These are phyloP conservation scores for Friedmanniomyces simplex DNA, from an alignment of 495 filamentous ascomycete species.

Conservation along the genomic window DNA sequence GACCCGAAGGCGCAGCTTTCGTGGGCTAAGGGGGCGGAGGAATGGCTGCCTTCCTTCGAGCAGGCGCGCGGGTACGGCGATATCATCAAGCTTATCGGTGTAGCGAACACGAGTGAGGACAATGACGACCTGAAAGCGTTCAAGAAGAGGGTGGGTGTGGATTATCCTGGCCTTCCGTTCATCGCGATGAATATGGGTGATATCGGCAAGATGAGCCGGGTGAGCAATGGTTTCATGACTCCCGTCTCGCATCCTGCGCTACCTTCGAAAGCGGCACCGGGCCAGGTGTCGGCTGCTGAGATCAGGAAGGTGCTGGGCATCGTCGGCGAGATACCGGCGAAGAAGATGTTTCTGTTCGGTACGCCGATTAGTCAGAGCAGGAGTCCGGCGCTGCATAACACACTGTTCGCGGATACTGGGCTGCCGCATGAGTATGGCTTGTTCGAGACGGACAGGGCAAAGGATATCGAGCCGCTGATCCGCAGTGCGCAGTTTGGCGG, in stretches of 20 bases:
- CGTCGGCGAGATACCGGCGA: constrained; percentile 67
- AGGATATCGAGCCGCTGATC: constrained; percentile 58
- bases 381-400: constrained; percentile 83
- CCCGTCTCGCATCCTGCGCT: constrained; percentile 85
- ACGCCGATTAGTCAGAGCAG: constrained; percentile 68
- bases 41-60: constrained; percentile 82
- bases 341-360: constrained; percentile 79
- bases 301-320: constrained; percentile 68
- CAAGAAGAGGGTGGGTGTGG: constrained; percentile 59
- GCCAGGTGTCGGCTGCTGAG: constrained; percentile 84
- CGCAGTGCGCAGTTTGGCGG: constrained; percentile 70
- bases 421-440: constrained; percentile 81
- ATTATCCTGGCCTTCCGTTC: constrained; percentile 59
- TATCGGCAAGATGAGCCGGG: constrained; percentile 75
- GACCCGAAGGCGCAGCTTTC: constrained; percentile 69
- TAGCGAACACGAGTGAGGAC: constrained; percentile 65
- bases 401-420: constrained; percentile 65
- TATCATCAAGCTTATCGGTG: constrained; percentile 87
- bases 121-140: constrained; percentile 80
- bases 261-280: constrained; percentile 87
- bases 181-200: constrained; percentile 97
- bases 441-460: constrained; percentile 60
- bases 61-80: constrained; percentile 77
- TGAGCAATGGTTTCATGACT: constrained; percentile 88
- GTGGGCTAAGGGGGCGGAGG: constrained; percentile 67